These are phyloP conservation scores for Eimeria sp. DNA, from an alignment of 169 alveolate species.

Conservation along the genomic window DNA sequence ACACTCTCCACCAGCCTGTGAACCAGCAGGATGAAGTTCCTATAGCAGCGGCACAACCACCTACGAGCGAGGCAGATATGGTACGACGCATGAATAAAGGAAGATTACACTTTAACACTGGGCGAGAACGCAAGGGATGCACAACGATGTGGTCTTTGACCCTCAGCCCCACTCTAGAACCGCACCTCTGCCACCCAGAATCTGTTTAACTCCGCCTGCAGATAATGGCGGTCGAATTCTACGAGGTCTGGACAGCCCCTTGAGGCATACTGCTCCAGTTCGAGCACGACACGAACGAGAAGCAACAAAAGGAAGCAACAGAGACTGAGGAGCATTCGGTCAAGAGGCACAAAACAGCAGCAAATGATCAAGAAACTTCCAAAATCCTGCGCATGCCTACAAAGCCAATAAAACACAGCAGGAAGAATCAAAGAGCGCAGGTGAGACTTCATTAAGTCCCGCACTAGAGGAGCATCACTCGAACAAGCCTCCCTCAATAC, in stretches of 20 bases:
- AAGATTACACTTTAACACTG: not conserved
- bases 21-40: not conserved
- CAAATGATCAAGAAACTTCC: conserved; percentile 58
- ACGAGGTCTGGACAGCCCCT: conserved; percentile 69
- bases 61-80: not conserved
- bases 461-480: conserved; percentile 39
- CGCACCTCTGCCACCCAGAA: conserved; percentile 74
- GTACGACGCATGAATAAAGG: not conserved
- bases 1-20: not conserved
- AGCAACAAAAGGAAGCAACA: conserved; percentile 64
- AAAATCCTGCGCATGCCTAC: conserved; percentile 66
- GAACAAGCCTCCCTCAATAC: conserved; percentile 53
- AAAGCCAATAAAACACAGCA: conserved; percentile 63
- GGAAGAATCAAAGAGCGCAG: conserved; percentile 61
- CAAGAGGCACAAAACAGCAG: conserved; percentile 56
- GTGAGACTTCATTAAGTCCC: conserved; percentile 47
- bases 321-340: conserved; percentile 39
- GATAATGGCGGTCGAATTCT: conserved; percentile 43
- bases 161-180: not conserved
- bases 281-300: conserved; percentile 41
- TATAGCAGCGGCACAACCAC: not conserved
- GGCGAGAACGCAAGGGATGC: not conserved
- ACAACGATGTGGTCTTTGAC: not conserved
- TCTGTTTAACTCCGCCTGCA: conserved; percentile 50
- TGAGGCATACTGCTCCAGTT: conserved; percentile 61